A percentile compares a stretch with the other conserved stretches of the same genome.
phyloP scores from a whole-genome alignment of 345 rosid genomes.

The Lenwebbia sp. region DNA sequence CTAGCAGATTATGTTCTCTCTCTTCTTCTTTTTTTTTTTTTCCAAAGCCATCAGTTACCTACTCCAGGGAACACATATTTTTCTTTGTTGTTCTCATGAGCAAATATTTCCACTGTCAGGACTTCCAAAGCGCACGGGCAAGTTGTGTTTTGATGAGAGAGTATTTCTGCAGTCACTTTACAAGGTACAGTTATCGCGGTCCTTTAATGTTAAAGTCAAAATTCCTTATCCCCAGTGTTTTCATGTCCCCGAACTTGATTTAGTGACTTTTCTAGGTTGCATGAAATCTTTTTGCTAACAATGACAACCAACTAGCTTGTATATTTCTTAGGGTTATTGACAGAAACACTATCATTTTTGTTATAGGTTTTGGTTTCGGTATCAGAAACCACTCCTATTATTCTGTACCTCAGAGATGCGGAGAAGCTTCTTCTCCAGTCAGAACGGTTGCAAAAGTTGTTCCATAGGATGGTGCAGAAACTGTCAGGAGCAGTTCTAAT shows the following conservation, averaged over 20 bases:
- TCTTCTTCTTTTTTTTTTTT: not conserved
- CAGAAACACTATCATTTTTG: not conserved
- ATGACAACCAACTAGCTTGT: not conserved
- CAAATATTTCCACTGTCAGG: constrained; percentile 19
- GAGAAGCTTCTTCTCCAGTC: constrained; percentile 80
- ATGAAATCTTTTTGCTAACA: not conserved
- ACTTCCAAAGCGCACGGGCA: constrained; percentile 34
- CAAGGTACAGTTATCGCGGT: constrained; percentile 42
- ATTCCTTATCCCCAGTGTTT: not conserved
- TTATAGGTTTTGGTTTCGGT: constrained; percentile 61
- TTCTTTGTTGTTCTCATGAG: not conserved
- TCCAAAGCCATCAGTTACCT: not conserved
- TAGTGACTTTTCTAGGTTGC: not conserved
- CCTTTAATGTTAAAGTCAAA: not conserved
- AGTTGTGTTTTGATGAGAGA: constrained; percentile 80
- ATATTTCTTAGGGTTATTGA: not conserved
- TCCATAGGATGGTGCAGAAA: constrained; percentile 53
- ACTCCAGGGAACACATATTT: not conserved
- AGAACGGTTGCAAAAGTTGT: constrained; percentile 50
- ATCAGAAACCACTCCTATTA: constrained; percentile 46
- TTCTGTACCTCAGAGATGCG: constrained; percentile 73
- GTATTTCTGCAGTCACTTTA: constrained; percentile 70
- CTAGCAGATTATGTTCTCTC: not conserved
- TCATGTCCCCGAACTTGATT: not conserved
- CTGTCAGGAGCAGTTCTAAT: constrained; percentile 67